These are phyloP conservation scores for Tolypocladium tundrense DNA, from an alignment of 2,329 filamentous ascomycete species.

Conservation along the genomic window DNA sequence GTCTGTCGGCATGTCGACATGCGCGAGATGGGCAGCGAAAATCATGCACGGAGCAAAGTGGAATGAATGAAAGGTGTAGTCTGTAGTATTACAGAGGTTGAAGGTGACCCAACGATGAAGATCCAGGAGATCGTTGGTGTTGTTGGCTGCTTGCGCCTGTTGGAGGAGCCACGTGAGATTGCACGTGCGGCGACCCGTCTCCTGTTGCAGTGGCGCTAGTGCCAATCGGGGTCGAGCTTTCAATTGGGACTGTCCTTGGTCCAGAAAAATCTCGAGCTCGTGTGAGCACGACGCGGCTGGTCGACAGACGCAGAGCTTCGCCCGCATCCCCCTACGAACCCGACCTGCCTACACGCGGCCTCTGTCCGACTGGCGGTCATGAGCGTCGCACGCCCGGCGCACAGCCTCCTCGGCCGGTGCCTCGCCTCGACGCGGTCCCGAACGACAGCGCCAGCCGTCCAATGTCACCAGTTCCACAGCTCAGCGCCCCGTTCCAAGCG, in stretches of 20 bases:
- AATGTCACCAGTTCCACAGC: slow-evolving; percentile 40
- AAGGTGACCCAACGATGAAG: not conserved
- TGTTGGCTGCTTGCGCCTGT: not conserved
- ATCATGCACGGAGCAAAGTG: not conserved
- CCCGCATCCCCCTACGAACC: not conserved
- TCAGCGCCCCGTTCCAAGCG: slow-evolving; percentile 35
- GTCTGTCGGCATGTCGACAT: not conserved
- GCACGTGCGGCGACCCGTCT: not conserved
- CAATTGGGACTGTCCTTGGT: slow-evolving; percentile 4
- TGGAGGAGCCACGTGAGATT: not conserved
- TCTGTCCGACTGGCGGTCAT: slow-evolving; percentile 27
- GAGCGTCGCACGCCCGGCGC: slow-evolving; percentile 45
- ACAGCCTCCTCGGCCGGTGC: slow-evolving; percentile 42
- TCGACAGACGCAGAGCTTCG: not conserved
- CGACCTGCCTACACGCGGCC: not conserved
- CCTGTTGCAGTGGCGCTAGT: not conserved
- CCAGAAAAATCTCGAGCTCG: slow-evolving; percentile 22
- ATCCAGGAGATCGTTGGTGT: not conserved
- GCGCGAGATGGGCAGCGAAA: not conserved
- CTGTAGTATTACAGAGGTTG: too few relatives aligned
- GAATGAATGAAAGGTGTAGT: too few relatives aligned
- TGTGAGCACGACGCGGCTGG: slow-evolving; percentile 9
- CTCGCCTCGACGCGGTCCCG: slow-evolving; percentile 23
- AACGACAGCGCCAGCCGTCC: slow-evolving; percentile 13
- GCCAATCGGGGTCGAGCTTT: slow-evolving; percentile 1